These are phyloP conservation scores for slime mould (Dictyostelium discoideum) DNA, from an alignment of 78 protist genomes.

Conservation along the genomic window DNA sequence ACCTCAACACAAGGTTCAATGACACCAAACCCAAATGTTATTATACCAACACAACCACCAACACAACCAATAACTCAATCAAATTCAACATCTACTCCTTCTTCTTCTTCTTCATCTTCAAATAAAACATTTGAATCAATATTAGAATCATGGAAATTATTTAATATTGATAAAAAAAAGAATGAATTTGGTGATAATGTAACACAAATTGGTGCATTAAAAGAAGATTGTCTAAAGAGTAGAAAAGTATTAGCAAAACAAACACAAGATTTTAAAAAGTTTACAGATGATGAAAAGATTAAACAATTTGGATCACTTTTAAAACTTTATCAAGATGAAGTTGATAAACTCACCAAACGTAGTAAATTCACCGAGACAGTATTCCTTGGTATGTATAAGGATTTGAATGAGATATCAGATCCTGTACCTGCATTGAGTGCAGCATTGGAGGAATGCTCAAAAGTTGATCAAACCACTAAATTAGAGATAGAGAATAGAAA, in stretches of 20 bases:
- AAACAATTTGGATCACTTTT: conserved; percentile 55
- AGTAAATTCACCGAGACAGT: conserved; percentile 70
- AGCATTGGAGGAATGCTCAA: conserved; percentile 60
- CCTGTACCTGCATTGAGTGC: conserved; percentile 73
- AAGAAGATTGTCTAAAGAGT: conserved; percentile 67
- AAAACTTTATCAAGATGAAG: conserved; percentile 81
- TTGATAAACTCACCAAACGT: conserved; percentile 64
- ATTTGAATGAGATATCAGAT: conserved; percentile 40
- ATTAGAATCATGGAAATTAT: conserved; percentile 53
- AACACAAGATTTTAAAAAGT: conserved; percentile 74
- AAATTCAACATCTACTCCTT: neutral
- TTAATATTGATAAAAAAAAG: conserved; percentile 62
- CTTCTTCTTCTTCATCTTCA: neutral
- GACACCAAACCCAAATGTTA: conserved; percentile 5
- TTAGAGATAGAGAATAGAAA: conserved; percentile 80
- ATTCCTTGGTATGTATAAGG: conserved; percentile 55
- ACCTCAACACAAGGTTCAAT: neutral
- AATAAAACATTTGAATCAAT: conserved; percentile 45
- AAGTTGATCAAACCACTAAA: conserved; percentile 19
- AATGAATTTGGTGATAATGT: conserved; percentile 34
- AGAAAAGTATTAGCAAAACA: conserved; percentile 75
- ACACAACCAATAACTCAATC: neutral
- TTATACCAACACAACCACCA: neutral
- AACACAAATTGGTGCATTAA: conserved; percentile 40
- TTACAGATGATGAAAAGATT: conserved; percentile 70